A percentile compares a stretch with the other conserved stretches of the same genome.
These are phyloP conservation scores for Scleroderma citrinum DNA, from an alignment of 768 basidiomycete genomes.

Conservation along the genomic window DNA sequence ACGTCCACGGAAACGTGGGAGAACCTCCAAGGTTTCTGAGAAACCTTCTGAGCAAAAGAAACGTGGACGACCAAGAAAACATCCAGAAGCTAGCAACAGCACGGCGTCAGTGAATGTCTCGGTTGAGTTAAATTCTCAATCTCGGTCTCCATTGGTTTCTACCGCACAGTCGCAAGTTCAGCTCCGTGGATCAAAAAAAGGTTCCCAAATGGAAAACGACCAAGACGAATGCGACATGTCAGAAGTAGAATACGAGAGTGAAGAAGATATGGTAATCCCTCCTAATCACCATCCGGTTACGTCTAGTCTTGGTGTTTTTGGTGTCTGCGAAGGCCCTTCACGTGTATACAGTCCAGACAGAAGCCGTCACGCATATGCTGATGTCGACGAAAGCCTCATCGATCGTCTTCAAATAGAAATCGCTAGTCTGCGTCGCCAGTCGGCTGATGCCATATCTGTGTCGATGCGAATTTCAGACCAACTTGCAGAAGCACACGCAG, in stretches of 20 bases:
- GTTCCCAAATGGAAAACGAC: conserved; percentile 29
- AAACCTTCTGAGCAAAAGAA: conserved; percentile 30
- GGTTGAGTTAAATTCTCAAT: conserved; percentile 11
- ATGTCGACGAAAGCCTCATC: conserved; percentile 38
- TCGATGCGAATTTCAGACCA: conserved; percentile 65
- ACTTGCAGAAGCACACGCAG: conserved; percentile 58
- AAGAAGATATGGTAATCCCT: conserved; percentile 52
- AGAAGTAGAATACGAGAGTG: conserved; percentile 57
- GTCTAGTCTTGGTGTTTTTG: conserved; percentile 33
- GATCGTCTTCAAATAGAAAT: conserved; percentile 66
- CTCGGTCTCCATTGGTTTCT: conserved; percentile 19
- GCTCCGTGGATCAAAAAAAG: conserved; percentile 36
- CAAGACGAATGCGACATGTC: conserved; percentile 38
- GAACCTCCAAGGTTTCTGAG: conserved; percentile 43
- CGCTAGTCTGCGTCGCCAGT: conserved; percentile 55
- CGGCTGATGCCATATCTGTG: conserved; percentile 60
- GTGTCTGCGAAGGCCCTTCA: conserved; percentile 29
- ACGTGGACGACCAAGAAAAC: conserved; percentile 37
- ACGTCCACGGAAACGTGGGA: conserved; percentile 74
- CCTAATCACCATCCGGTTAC: conserved; percentile 39
- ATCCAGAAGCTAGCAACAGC: conserved; percentile 9
- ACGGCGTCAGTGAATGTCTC: conserved; percentile 11
- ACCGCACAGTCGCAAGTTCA: conserved; percentile 23
- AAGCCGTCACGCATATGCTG: conserved; percentile 17
- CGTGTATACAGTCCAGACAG: conserved; percentile 39